Evolutionary conservation across 106 monocot species (phyloP), one percentile per base, ranked within the genome.

Genomic region (Allium fistulosum): DNA sequence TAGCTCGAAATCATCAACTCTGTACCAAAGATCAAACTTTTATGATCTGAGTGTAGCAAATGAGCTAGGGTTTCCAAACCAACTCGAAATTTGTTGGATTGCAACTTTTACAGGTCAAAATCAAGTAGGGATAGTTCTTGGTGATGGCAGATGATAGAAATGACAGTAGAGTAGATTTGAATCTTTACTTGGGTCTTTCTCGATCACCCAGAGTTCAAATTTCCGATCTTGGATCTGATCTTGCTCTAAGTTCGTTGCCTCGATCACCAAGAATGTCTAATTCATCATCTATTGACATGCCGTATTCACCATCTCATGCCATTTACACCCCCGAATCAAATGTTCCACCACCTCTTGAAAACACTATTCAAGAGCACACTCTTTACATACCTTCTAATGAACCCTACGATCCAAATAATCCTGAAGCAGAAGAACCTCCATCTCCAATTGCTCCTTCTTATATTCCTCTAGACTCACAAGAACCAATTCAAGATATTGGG

Each of bases 161-260:
- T 49, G 68, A 63, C 65, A 70, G 72, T 22, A 66, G 70, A 26
- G 80, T 93, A 85, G 93, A 93, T 83, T 85, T 93, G 74, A 93
- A 93, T 73, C 80, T 93, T 48, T 88, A 88, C 53, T 53, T 93
- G 22, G 93, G 88, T 10, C 80, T 88, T 22, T 85, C 93, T 10
- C 83, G 71, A 12, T 83, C 83, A 1, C 80, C 83, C n/a, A 82
- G 78, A 17, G 73, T 63, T 7, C 79, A 68, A 59, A 65, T 72
- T 17, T 58, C 67, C 2, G 88, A 83, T 72, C 83, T 93, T 7
- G 88, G 93, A 15, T 85, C 88, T 46, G 88, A 88, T 73, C 85
- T 88, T 26, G 79, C 83, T 28, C 93, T 89, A 50, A 78, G 79
- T 69, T 81, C 90, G 11, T 48, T 77, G 46, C 70, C 80, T 48